Conservation (phyloP, 108 stramenopile genomes). For the Nannochloropsis gaditana region DNA sequence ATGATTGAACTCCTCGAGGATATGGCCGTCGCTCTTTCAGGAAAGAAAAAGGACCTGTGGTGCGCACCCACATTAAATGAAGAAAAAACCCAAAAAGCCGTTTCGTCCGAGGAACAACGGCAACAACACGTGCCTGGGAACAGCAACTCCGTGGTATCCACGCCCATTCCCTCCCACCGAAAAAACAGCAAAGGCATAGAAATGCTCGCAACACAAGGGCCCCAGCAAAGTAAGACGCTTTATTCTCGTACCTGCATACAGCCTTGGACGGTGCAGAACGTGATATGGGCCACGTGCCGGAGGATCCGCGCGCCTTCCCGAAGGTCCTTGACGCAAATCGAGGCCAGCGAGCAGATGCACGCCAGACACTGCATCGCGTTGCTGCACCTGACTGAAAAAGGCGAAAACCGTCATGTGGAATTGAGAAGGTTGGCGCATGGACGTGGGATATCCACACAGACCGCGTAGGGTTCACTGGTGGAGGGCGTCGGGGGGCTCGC, state of each 20-base stretch:
- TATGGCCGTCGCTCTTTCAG: neutral
- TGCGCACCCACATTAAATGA: neutral
- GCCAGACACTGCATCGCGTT: conserved; percentile 39
- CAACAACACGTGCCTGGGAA: no score
- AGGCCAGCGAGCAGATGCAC: conserved; percentile 41
- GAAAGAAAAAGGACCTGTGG: neutral
- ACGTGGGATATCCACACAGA: no score
- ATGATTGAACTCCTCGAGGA: neutral
- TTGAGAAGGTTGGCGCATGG: neutral
- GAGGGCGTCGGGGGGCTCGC: no score
- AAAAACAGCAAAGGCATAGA: no score
- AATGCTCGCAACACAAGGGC: no score
- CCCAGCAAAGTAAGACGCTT: no score
- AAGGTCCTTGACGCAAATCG: conserved; percentile 36
- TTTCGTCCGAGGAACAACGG: no score
- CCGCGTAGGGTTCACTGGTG: no score
- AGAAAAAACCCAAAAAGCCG: no score
- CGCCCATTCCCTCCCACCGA: no score
- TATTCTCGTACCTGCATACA: neutral
- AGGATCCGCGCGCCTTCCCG: conserved; percentile 43
- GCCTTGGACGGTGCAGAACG: neutral
- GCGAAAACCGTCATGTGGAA: neutral
- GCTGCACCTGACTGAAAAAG: conserved; percentile 39
- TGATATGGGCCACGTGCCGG: conserved; percentile 36
- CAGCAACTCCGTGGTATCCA: no score